Base-by-base conservation (phyloP, 176 grass and related monocot species). In the Aechmea fasciata region DNA sequence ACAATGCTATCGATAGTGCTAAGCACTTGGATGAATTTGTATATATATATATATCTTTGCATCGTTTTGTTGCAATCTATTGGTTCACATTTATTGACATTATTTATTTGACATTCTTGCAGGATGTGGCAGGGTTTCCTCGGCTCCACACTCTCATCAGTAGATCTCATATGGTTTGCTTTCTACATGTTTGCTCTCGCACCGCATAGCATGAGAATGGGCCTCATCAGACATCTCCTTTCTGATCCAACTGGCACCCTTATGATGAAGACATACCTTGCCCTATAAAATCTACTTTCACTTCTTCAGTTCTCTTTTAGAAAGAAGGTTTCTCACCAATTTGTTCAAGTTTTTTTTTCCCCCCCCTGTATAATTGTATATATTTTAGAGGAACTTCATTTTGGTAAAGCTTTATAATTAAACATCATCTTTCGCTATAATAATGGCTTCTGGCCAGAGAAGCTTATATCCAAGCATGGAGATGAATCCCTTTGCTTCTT, bases 61-160 rank as follows among this genome's bases (percentile, higher is more conserved):
- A 14, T 19, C 7, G 10, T 61, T 61, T 59, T 61, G 15, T 7
- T 9, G 13, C 9, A 18, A 61, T 18, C 10, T 18, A 10, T 61
- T 61, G 4, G 20, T 61, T 18, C 11, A 22, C 20, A 18, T 61
- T 2, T 10, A 61, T 19, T 11, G 10, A 61, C n/a, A 41, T 61
- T n/a, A 19, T 15, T 33, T 29, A 52, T 49, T n/a, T 75, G 57
- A n/a, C 55, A 67, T 80, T 73, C 53, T 29, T 80, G 3, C 86
- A 99, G 94, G 94, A 99, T 99, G 94, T 99, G 90, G 90, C 83
- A 72, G 70, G 94, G 94, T 78, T 99, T 99, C 77, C 80, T 93
- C 14, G 90, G 94, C 15, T 99, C 90, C 1, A 87, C 94, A 1
- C 90, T 99, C 57, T 93, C 90, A 11, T 99, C 94, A 0, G 77